Evolutionary conservation across 129 eudicot genomes (phyloP).

Genomic region (Helianthus annuus): DNA sequence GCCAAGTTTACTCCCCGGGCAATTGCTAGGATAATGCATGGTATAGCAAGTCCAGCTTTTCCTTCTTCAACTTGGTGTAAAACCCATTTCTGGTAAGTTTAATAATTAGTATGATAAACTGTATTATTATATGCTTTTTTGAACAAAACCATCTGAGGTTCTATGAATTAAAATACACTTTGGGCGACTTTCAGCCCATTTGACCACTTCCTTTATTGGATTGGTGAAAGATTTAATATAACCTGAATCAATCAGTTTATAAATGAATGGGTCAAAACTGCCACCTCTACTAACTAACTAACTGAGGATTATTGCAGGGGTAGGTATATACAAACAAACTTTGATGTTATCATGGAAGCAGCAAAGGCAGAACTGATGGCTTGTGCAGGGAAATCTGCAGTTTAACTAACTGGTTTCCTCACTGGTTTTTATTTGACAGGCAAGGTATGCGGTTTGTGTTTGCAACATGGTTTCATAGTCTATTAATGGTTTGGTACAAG

Average conservation of each 20-base stretch:
- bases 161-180: background rate
- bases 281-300: slow-evolving; percentile 3
- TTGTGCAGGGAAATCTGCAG: slow-evolving; percentile 53
- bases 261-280: slow-evolving; percentile 8
- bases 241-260: background rate
- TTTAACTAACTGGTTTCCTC: slow-evolving; percentile 37
- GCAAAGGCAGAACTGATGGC: slow-evolving; percentile 82
- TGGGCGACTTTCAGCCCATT: background rate
- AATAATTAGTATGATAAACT: background rate
- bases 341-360: slow-evolving; percentile 83
- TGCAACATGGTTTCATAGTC: no score
- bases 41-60: slow-evolving; percentile 83
- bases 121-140: background rate
- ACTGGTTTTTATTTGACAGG: slow-evolving; percentile 6
- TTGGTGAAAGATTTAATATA: background rate
- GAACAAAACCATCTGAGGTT: background rate
- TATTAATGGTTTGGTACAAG: no score
- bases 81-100: slow-evolving; percentile 91
- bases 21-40: slow-evolving; percentile 96
- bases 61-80: slow-evolving; percentile 89
- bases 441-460: background rate
- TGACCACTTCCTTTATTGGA: background rate
- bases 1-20: slow-evolving; percentile 92
- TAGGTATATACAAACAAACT: slow-evolving; percentile 70
- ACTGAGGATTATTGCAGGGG: slow-evolving; percentile 66